Base-by-base conservation (phyloP, 495 filamentous ascomycete species). In the Schizothecium vesticola region DNA sequence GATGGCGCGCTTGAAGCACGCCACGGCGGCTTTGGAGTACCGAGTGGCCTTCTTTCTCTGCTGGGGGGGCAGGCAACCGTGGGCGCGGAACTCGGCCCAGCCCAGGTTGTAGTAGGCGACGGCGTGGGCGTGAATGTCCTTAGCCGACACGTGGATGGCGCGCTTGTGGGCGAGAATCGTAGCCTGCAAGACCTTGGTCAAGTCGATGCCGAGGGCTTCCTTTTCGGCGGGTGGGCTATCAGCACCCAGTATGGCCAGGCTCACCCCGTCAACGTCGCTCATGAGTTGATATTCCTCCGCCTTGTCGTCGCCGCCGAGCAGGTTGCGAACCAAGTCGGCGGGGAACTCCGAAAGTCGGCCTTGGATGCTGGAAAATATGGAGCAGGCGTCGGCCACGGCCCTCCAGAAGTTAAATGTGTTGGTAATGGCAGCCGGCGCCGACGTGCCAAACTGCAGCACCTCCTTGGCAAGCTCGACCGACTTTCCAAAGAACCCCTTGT, bases 61-160 rank as follows among this genome's bases (percentile, higher is more conserved):
- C 10, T 75, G 71, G 1, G 73, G 43, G 23, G 85, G 82, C 9
- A 90, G 78, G 74, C 86, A 90, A 28, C 82, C 81, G 73, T 94
- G 92, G 11, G 92, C 89, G 59, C 89, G 86, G 75, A 95, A 89
- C 77, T 99, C 95, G 5, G 92, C 90, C 89, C 93, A 97, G 25
- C 96, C 95, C 22, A 99, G 83, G 74, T 99, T 99, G 77, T 94
- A 99, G 86, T 94, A 96, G 1, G 93, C 92, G 29, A 98, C 91
- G 9, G 95, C 92, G 78, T 96, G 94, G n/a, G 94, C 93, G 76
- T 98, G 91, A 3, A 87, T 67, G 72, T 99, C 94, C 65, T 88
- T 81, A 2, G 87, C 79, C 33, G 90, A 90, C 56, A 87, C 84
- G 65, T 90, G 82, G 19, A 98, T 89, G 22, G 93, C 91, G 63